Percentiles rank a stretch among this genome's conserved stretches.
phyloP scores from a whole-genome alignment of 805 yeast genomes.

The Zygotorulaspora chibaensis region DNA sequence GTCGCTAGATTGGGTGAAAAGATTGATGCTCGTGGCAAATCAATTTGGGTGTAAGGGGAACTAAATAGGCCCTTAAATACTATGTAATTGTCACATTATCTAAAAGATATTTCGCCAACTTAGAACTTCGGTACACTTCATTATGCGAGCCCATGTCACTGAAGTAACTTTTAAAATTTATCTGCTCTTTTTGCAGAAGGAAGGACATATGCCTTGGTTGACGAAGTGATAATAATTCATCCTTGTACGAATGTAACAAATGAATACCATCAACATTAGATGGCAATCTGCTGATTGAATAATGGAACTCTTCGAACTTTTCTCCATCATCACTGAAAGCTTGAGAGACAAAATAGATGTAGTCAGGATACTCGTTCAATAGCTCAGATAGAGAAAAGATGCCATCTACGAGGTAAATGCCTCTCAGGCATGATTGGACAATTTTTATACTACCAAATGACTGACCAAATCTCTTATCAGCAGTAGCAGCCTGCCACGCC shows the following conservation, averaged over 20 bases:
- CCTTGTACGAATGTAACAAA: conserved; percentile 58
- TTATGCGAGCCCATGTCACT: conserved; percentile 59
- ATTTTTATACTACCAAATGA: conserved; percentile 3
- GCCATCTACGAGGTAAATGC: conserved; percentile 56
- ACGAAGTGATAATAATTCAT: conserved; percentile 54
- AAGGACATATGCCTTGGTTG: conserved; percentile 45
- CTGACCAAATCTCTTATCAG: conserved; percentile 2
- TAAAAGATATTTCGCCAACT: conserved; percentile 36
- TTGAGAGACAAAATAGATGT: conserved; percentile 50
- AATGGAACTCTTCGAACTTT: conserved; percentile 22
- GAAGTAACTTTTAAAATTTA: conserved; percentile 21
- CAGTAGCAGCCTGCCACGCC: conserved; percentile 45
- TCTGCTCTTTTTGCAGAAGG: conserved; percentile 30
- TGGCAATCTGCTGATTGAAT: conserved; percentile 11
- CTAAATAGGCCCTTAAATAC: not conserved
- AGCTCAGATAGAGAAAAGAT: conserved; percentile 54
- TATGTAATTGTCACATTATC: conserved; percentile 13
- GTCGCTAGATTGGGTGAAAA: conserved; percentile 62
- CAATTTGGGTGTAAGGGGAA: conserved; percentile 53
- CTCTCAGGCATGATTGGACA: conserved; percentile 17
- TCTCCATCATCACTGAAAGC: conserved; percentile 44
- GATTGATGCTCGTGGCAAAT: conserved; percentile 58
- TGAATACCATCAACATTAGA: conserved; percentile 23
- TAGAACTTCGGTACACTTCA: conserved; percentile 49
- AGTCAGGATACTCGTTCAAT: conserved; percentile 57